Base-by-base conservation (phyloP, 2,329 filamentous ascomycete species). In the Alternaria sp. region DNA sequence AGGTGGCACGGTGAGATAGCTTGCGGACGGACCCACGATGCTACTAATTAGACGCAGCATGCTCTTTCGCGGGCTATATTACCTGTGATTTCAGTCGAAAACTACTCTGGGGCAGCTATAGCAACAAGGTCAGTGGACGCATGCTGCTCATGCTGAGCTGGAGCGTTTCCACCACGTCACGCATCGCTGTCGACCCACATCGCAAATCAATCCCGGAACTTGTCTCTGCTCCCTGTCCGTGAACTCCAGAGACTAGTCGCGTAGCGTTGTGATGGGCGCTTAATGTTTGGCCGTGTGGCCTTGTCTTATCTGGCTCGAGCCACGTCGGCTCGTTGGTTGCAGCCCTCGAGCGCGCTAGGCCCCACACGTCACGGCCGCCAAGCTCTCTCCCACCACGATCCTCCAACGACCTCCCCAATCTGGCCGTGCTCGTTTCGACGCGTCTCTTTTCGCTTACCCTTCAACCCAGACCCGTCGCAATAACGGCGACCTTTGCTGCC, bases 21-120 rank as follows among this genome's bases (percentile, higher is more conserved):
- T 66, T 59, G 54, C 59, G 32, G 59, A 57, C 32, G 60, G 47
- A 65, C 59, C 69, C 62, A 55, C 25, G 57, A 49, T 67, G 46
- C 13, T 40, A 45, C 51, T n/a, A 52, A 70, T 69, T 77, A 77
- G 71, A 73, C 75, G 75, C 76, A 77, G 56, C 58, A 54, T 47
- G 54, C 55, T 70, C 69, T 61, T 68, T 61, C 59, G 72, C 67
- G 67, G 69, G 68, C 64, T 66, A 72, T 72, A 72, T 73, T 70
- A 64, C 59, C 58, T 54, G 54, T 50, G 52, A 21, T 54, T 66
- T 59, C 55, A 54, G 58, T 55, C 57, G 61, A 61, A 45, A 60
- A 59, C 25, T 54, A 57, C 49, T 46, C 66, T 64, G 68, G 67
- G 66, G 57, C 61, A 50, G 64, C 54, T 17, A 54, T 36, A 50